Conservation (phyloP, 805 yeast species). For the Candida nanaspora region DNA sequence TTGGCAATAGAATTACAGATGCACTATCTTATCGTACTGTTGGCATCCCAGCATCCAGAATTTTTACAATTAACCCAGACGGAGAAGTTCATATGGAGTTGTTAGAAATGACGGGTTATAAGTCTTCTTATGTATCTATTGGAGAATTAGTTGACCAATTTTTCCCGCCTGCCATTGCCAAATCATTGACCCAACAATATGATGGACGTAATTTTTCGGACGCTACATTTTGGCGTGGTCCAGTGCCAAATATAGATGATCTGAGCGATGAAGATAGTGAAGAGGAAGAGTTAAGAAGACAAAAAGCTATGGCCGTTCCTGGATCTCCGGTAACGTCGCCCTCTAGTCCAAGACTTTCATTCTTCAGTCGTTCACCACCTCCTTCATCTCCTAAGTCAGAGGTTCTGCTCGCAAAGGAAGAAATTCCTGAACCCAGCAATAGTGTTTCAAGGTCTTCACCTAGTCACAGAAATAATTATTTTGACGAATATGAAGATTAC, state of each 20-base stretch:
- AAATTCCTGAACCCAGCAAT: too few relatives aligned
- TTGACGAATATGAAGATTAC: slow-evolving; percentile 21
- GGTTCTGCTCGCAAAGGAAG: background rate
- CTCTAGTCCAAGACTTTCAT: slow-evolving; percentile 11
- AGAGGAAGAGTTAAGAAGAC: slow-evolving; percentile 22
- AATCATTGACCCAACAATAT: slow-evolving; percentile 6
- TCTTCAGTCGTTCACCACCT: slow-evolving; percentile 12
- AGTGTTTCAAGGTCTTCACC: too few relatives aligned
- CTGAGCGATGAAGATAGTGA: slow-evolving; percentile 44
- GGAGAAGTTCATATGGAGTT: slow-evolving; percentile 98
- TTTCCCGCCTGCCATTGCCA: slow-evolving; percentile 71
- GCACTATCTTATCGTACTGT: slow-evolving; percentile 92
- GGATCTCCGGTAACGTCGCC: slow-evolving; percentile 4
- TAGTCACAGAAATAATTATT: slow-evolving; percentile 18
- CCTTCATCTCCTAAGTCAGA: slow-evolving; percentile 1
- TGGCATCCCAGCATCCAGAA: slow-evolving; percentile 87
- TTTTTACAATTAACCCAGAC: slow-evolving; percentile 91
- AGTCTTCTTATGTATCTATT: slow-evolving; percentile 78
- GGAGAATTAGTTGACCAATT: slow-evolving; percentile 95
- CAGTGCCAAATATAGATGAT: slow-evolving; percentile 56
- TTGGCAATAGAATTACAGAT: slow-evolving; percentile 94
- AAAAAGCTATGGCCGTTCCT: slow-evolving; percentile 3
- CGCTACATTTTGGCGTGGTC: slow-evolving; percentile 88
- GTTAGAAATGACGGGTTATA: slow-evolving; percentile 87
- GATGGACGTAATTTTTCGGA: slow-evolving; percentile 67